Evolutionary conservation across 371 early-diverging fungal genomes (phyloP).

Genomic region (Saksenaea vasiformis): DNA sequence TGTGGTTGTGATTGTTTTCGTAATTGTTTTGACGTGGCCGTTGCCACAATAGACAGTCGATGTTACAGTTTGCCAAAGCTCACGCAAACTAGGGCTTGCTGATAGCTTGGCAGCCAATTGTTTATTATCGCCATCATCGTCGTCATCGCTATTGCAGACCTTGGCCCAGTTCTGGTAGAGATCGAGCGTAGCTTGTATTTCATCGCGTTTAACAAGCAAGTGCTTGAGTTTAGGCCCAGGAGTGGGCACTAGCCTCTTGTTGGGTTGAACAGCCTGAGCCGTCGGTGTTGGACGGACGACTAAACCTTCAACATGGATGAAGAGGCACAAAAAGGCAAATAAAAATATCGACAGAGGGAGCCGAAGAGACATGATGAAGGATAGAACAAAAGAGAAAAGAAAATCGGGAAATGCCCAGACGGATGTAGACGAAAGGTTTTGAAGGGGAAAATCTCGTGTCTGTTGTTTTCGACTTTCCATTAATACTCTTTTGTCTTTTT

Average conservation of each 20-base stretch:
- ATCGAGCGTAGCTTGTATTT: slow-evolving; percentile 24
- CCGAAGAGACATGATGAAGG: neutral
- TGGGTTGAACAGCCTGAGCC: neutral
- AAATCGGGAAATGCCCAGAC: neutral
- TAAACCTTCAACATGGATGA: neutral
- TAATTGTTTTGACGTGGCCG: slow-evolving; percentile 31
- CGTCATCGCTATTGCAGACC: slow-evolving; percentile 22
- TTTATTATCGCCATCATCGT: slow-evolving; percentile 7
- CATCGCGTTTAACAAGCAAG: slow-evolving; percentile 24
- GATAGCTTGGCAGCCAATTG: slow-evolving; percentile 5
- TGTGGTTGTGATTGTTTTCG: slow-evolving; percentile 33
- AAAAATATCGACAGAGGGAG: neutral
- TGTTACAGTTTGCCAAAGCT: slow-evolving; percentile 38
- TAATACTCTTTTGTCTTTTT: neutral
- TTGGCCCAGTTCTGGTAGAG: slow-evolving; percentile 37
- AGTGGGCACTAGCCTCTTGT: neutral
- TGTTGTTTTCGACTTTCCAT: neutral
- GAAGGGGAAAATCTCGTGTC: neutral
- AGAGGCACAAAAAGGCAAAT: neutral
- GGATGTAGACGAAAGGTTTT: neutral
- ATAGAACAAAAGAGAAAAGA: neutral
- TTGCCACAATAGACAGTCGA: slow-evolving; percentile 40
- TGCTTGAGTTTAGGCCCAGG: neutral
- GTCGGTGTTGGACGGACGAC: neutral
- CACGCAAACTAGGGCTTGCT: slow-evolving; percentile 10